phyloP scores from a whole-genome alignment of 2,329 filamentous ascomycete species.

The Neonectria ditissima region DNA sequence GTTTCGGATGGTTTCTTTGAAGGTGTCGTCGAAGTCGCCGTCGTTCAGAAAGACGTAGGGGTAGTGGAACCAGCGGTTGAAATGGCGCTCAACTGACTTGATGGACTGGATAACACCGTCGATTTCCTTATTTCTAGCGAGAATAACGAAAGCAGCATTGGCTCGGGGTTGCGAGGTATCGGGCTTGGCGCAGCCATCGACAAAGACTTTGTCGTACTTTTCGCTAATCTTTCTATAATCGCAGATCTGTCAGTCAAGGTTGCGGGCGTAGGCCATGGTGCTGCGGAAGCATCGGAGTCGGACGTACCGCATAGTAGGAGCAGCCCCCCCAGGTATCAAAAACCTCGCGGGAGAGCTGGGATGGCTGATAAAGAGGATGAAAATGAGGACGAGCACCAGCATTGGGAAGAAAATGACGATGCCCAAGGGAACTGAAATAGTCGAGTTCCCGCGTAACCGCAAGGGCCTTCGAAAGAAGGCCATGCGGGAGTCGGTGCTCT shows the following conservation, averaged over 20 bases:
- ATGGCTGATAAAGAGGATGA: constrained; percentile 90
- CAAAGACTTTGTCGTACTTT: constrained; percentile 96
- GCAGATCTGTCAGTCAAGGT: constrained; percentile 30
- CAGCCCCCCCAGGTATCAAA: constrained; percentile 87
- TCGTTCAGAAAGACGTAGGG: constrained; percentile 99
- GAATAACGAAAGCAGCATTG: constrained; percentile 95
- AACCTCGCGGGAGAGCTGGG: constrained; percentile 85
- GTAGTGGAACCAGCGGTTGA: constrained; percentile 99
- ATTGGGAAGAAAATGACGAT: constrained; percentile 93
- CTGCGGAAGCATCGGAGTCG: neutral
- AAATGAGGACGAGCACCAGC: constrained; percentile 89
- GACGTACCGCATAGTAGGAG: constrained; percentile 87
- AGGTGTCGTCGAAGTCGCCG: constrained; percentile 93
- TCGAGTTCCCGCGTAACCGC: constrained; percentile 90
- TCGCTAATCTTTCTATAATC: constrained; percentile 88
- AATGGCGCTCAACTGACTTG: constrained; percentile 97
- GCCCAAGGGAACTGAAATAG: constrained; percentile 90
- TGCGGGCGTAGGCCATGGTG: neutral
- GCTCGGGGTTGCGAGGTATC: constrained; percentile 83
- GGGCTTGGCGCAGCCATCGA: constrained; percentile 86
- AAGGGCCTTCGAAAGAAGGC: constrained; percentile 89
- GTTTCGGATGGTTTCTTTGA: constrained; percentile 88
- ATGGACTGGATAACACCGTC: constrained; percentile 96
- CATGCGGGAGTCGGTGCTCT: constrained; percentile 64
- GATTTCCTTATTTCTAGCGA: constrained; percentile 95